Conservation (phyloP, 352 stramenopile genomes). For the Phytopythium boreale region DNA sequence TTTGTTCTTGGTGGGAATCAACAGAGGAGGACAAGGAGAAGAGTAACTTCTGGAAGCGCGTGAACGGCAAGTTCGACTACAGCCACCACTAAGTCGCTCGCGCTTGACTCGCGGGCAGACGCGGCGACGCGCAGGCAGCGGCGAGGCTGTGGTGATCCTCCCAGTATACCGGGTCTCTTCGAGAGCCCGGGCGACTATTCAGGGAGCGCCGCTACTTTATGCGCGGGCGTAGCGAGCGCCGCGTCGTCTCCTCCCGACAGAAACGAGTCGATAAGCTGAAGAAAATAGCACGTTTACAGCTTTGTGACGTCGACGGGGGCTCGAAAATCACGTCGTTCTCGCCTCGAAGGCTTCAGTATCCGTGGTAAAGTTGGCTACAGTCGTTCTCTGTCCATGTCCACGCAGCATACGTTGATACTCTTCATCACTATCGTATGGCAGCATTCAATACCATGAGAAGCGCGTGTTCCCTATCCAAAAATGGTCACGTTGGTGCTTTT, state of each 20-base stretch:
- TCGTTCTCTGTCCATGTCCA: not conserved
- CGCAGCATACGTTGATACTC: too few relatives aligned
- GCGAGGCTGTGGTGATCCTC: not conserved
- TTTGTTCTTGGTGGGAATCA: not conserved
- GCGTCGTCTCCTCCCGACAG: not conserved
- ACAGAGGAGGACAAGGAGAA: slow-evolving; percentile 81
- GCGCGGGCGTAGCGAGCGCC: too few relatives aligned
- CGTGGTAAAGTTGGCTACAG: not conserved
- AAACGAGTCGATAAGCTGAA: slow-evolving; percentile 6
- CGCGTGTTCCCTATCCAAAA: not conserved
- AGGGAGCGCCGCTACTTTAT: too few relatives aligned
- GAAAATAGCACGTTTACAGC: slow-evolving; percentile 8
- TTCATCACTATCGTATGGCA: not conserved
- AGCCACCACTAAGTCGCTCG: slow-evolving; percentile 56
- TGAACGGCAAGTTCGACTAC: slow-evolving; percentile 84
- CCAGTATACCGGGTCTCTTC: not conserved
- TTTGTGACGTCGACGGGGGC: not conserved
- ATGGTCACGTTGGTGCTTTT: not conserved
- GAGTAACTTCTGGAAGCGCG: slow-evolving; percentile 85
- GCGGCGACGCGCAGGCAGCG: not conserved
- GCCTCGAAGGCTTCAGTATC: not conserved
- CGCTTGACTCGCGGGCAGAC: not conserved
- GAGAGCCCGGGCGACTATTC: too few relatives aligned
- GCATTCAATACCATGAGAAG: not conserved
- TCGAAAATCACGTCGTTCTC: not conserved